Evolutionary conservation across 495 filamentous ascomycete genomes (phyloP), one percentile per base, ranked within the genome.

Genomic region (Penicillium atrosanguineum): DNA sequence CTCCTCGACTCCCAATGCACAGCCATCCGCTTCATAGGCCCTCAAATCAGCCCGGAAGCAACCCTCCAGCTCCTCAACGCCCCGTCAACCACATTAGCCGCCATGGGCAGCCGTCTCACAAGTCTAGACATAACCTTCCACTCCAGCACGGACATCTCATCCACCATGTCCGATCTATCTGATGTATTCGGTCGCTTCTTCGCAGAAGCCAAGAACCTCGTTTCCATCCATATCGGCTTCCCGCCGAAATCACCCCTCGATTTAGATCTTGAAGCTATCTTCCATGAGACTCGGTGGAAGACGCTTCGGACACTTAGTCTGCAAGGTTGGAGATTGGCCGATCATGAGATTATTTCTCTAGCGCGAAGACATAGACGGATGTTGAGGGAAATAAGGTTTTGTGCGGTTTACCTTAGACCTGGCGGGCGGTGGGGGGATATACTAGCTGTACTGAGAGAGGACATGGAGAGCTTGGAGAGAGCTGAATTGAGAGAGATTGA

Each of bases 181-280:
- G 57, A 45, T 8, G 69, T 80, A 38, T 87, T 86, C 55, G 71
- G 69, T 46, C 74, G 68, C 11, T 77, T 87, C 29, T 86, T 88
- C 53, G 56, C 58, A 6, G 77, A 81, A 16, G 83, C 86, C 3
- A 75, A 69, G 41, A 82, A 83, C 40, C 76, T 90, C 44, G 75
- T 80, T 49, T 72, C 81, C n/a, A 74, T 90, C 26, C 84, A 88
- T 53, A 73, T 90, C 16, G 84, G 85, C 6, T 89, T 88, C 53
- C 80, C 79, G 5, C 70, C 77, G 19, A 74, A 79, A 39, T 54
- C 69, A 6, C 85, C 87, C 5, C 61, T 90, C 2, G 72, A 75
- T 48, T 62, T 87, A 15, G 62, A 68, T 23, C 74, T 87, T 0
- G 82, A 87, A 44, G 68, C 74, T 0, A 69, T 90, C 14, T 87